Conservation (phyloP, 768 basidiomycete species). For the Exsudoporus frostii region DNA sequence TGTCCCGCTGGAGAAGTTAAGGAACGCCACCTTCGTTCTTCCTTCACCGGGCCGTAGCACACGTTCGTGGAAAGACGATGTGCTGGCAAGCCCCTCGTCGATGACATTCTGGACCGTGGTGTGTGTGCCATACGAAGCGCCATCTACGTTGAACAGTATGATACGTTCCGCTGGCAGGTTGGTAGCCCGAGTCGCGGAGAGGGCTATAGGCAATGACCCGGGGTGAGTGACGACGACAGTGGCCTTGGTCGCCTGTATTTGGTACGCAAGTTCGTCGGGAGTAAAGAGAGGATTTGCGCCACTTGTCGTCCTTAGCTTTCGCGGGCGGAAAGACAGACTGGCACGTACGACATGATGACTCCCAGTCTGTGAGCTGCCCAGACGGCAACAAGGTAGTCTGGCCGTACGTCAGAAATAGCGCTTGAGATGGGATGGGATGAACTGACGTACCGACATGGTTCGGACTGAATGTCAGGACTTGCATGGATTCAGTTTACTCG, state of each 20-base stretch:
- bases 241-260: slow-evolving; percentile 48
- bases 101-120: slow-evolving; percentile 47
- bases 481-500: slow-evolving; percentile 2
- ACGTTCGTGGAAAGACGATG: slow-evolving; percentile 45
- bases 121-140: slow-evolving; percentile 9
- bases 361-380: slow-evolving; percentile 58
- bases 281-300: slow-evolving; percentile 63
- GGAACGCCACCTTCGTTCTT: slow-evolving; percentile 65
- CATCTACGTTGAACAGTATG: slow-evolving; percentile 36
- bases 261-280: slow-evolving; percentile 54
- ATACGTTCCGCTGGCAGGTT: slow-evolving; percentile 45
- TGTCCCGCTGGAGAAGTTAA: slow-evolving; percentile 74
- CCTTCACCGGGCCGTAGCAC: slow-evolving; percentile 55
- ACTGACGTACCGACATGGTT: slow-evolving; percentile 57
- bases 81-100: slow-evolving; percentile 41
- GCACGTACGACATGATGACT: slow-evolving; percentile 53
- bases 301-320: slow-evolving; percentile 35
- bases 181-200: slow-evolving; percentile 39
- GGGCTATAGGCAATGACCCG: slow-evolving; percentile 40
- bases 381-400: slow-evolving; percentile 54
- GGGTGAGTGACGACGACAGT: slow-evolving; percentile 49
- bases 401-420: not conserved
- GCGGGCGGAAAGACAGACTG: not conserved
- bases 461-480: slow-evolving; percentile 63
- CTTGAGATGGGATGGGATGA: not conserved